A percentile compares a stretch with the other conserved stretches of the same genome.
These are phyloP conservation scores for Candida tammaniensis DNA, from an alignment of 805 yeast genomes.

Conservation along the genomic window DNA sequence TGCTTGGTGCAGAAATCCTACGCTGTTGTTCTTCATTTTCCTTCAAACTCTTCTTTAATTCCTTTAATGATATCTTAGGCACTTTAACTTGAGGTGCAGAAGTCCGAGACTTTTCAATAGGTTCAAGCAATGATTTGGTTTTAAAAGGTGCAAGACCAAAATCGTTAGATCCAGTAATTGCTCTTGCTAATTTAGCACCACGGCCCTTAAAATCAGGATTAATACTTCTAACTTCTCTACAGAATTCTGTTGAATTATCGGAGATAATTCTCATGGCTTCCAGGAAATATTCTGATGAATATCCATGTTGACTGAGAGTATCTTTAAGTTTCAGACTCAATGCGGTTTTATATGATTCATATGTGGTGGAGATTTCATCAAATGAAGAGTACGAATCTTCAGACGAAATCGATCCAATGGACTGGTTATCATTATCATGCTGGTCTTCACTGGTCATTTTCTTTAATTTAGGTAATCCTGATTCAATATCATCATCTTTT, in stretches of 20 bases:
- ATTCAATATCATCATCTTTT: constrained; percentile 1
- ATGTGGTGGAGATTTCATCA: constrained; percentile 37
- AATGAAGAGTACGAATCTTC: constrained; percentile 34
- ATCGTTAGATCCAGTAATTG: constrained; percentile 39
- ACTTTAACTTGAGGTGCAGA: neutral
- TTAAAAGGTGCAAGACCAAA: constrained; percentile 40
- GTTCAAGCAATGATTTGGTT: constrained; percentile 40
- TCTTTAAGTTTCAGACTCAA: constrained; percentile 17
- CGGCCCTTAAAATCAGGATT: constrained; percentile 39
- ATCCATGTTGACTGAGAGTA: constrained; percentile 11
- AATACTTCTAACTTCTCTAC: constrained; percentile 32
- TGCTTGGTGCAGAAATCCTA: constrained; percentile 4
- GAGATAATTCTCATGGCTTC: constrained; percentile 27
- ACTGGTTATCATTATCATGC: constrained; percentile 5
- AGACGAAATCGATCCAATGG: constrained; percentile 20
- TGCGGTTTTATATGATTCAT: constrained; percentile 24
- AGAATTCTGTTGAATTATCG: constrained; percentile 32
- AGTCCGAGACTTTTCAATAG: constrained; percentile 20
- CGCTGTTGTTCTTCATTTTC: constrained; percentile 2
- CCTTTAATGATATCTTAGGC: constrained; percentile 24
- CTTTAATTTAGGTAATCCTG: too few relatives aligned
- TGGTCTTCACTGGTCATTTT: too few relatives aligned
- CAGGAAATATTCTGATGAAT: constrained; percentile 27
- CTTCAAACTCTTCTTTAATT: constrained; percentile 21
- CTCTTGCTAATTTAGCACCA: constrained; percentile 41